A percentile compares a stretch with the other conserved stretches of the same genome.
Conservation (phyloP, 768 basidiomycete genomes). For the Neoboletus brunneissimus region DNA sequence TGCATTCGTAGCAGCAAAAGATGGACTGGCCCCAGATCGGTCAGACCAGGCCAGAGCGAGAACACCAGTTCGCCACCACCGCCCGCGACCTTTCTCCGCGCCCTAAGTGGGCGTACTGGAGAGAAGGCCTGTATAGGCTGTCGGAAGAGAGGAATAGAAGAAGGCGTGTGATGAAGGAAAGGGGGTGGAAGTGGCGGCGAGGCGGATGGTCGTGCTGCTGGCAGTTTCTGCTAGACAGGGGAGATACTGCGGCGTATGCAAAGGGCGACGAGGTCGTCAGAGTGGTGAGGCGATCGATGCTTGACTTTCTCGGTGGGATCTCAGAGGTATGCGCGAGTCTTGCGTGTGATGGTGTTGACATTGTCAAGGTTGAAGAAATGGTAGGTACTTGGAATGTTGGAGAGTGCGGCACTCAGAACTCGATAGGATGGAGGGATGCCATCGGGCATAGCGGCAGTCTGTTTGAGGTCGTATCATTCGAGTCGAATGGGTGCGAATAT, state of each 20-base stretch:
- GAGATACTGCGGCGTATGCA: background rate
- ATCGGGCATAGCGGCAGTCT: too few relatives aligned
- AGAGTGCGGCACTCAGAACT: too few relatives aligned
- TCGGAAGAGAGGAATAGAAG: background rate
- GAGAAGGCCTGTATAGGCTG: conserved; percentile 13
- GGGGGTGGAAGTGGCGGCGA: background rate
- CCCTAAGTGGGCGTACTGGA: conserved; percentile 17
- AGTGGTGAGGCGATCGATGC: background rate
- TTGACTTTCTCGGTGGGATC: background rate
- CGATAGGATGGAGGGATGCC: too few relatives aligned
- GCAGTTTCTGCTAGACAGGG: background rate
- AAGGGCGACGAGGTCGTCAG: background rate
- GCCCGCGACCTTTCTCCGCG: conserved; percentile 12
- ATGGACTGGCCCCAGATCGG: background rate
- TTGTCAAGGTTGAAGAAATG: background rate
- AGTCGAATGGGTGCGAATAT: background rate
- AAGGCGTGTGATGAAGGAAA: background rate
- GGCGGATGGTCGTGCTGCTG: background rate
- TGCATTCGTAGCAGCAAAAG: background rate
- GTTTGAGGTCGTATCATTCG: background rate
- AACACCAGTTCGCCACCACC: conserved; percentile 3
- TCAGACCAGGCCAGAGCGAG: background rate
- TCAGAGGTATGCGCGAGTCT: conserved; percentile 1
- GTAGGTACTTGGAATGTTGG: background rate
- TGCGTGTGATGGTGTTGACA: background rate